Evolutionary conservation across 2,329 filamentous ascomycete species (phyloP), one percentile per base, ranked within the genome.

Genomic region (Fusarium zealandicum): DNA sequence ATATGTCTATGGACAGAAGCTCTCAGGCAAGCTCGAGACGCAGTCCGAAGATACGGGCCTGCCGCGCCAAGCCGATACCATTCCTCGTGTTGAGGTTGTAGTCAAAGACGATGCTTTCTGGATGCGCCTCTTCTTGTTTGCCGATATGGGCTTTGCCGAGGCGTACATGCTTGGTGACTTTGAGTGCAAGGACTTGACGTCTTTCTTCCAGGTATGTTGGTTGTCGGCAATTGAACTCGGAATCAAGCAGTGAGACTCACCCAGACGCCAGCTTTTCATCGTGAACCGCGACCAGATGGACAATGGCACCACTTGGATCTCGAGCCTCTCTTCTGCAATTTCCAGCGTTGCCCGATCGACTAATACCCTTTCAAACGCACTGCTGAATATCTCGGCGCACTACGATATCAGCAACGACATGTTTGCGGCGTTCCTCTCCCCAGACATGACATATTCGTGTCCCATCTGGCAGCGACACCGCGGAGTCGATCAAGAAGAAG

Each of bases 361-460:
- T 10, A 87, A 87, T 65, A 85, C 81, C 6, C 69, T 85, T 11
- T 78, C 79, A 2, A 84, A 83, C 60, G 77, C 84, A 1, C 78
- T 84, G 10, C 76, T 89, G 36, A 90, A 92, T 67, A 85, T 89
- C 45, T 82, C 82, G 3, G 87, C 87, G 5, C 89, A 92, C 61
- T 92, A 92, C 69, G 88, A 92, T 65, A 89, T 90, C 57, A 87
- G 84, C 60, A 91, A 91, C 66, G 85, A 86, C 52, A 89, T 90
- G 85, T 90, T 91, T 64, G 85, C 86, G 6, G 86, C 87, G 0
- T 90, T 90, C 61, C 76, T 90, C 22, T 89, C 86, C 0, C 78
- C 82, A n/a, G 88, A 90, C 66, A 90, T 91, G 88, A 90, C 87
- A 4, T 90, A 90, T 65, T 90, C 86, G 1, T 90, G 87, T 67